Base-by-base conservation (phyloP, 1,139 yeast genomes). In the Protomyces inouyei region DNA sequence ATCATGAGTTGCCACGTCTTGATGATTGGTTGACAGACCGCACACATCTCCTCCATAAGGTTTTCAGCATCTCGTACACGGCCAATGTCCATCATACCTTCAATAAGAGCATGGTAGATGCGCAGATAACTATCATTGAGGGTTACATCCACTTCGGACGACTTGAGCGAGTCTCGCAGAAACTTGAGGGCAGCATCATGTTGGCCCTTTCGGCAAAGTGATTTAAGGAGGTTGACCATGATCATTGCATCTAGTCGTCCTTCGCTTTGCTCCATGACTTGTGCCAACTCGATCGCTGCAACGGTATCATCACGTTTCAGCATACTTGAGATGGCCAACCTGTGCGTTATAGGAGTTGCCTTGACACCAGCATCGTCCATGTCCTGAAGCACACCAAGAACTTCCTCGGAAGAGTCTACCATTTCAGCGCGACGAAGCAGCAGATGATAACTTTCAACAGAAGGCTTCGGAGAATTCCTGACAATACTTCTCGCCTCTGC, bases 1-100 rank as follows among this genome's bases (percentile, higher is more conserved):
- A 59, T 52, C 23, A 59, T 36, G 18, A 52, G 40, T 14, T 59
- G 57, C 43, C 57, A 48, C 18, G 63, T 52, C 16, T 59, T 52
- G 18, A 43, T 59, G 36, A 51, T 55, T 18, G 54, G 18, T n/a
- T 40, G 36, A 32, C 37, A 59, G 23, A 38, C 52, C 8, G 16
- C 28, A 48, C 14, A 18, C 63, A 59, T 38, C n/a, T 40, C 53
- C 43, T 59, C 52, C 63, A 55, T 52, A 40, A 59, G 25, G 6
- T 16, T 28, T 32, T 32, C 40, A n/a, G 53, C 43, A 8, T 25
- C 21, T 14, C 40, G 28, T 4, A 16, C 9, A 10, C 45, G 35
- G 28, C 36, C 52, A 12, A 25, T 28, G 12, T 28, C 16, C 28
- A 38, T 23, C 18, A 16, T 23, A 12, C 40, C 18, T 23, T 52